Evolutionary conservation across 805 yeast genomes (phyloP), one percentile per base, ranked within the genome.

Genomic region (Alloascoidea africana): DNA sequence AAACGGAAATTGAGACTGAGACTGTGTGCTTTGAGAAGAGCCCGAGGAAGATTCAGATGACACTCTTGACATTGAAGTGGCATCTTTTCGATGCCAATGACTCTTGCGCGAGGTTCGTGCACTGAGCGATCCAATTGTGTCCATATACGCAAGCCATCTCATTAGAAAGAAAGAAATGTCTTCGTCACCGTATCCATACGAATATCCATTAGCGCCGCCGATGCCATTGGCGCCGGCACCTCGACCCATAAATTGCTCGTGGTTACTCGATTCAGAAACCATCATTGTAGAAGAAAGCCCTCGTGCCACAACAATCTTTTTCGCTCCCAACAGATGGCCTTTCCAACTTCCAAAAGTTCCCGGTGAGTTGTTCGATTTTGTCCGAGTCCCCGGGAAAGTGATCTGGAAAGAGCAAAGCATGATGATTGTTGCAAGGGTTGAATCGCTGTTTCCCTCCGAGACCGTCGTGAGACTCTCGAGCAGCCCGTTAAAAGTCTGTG

Each of bases 111-210:
- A 27, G 80, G 32, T 35, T 36, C 19, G 66, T 0, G 83, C 66
- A 1, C 82, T 70, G 16, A 80, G 56, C 1, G 73, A 66, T 0
- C 83, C 78, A 15, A 79, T 60, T 2, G 76, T 69, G 46, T 77
- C 85, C 23, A 76, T 56, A 47, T 76, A 80, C 0, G 73, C 75
- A 49, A 73, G 78, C 83, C 85, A 76, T 37, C 86, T 55, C 44
- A 68, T 59, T 34, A 80, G 56, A 45, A 80, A 80, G 42, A 59
- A 72, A 0, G 71, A 54, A 11, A 70, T 58, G 42, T 65, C 53
- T 14, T 43, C 42, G 16, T 41, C 46, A n/a, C n/a, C n/a, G n/a
- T n/a, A n/a, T n/a, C n/a, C n/a, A n/a, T n/a, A n/a, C n/a, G n/a
- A n/a, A n/a, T n/a, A n/a, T n/a, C n/a, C n/a, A n/a, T n/a, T n/a